Evolutionary conservation across 345 rosid genomes (phyloP).

Genomic region (Pistacia integerrima): DNA sequence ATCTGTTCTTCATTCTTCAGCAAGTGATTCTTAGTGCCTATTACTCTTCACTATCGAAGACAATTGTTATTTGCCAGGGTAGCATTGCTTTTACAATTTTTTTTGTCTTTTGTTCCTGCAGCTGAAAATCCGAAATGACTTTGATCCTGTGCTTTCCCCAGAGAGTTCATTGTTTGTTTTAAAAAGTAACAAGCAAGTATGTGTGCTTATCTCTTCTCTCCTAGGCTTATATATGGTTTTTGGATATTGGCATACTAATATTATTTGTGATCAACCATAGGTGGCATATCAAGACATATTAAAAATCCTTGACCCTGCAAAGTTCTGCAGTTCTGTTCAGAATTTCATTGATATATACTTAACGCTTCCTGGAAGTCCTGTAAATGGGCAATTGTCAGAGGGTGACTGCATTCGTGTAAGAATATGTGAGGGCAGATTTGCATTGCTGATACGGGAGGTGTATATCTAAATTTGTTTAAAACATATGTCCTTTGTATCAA

Average conservation of each 20-base stretch:
- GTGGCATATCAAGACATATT: slow-evolving; percentile 85
- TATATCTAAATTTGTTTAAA: slow-evolving; percentile 25
- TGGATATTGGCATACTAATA: slow-evolving; percentile 19
- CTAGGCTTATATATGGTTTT: background rate
- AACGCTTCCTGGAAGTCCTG: slow-evolving; percentile 84
- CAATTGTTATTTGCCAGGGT: slow-evolving; percentile 5
- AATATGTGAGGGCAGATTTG: slow-evolving; percentile 99
- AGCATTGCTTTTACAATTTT: slow-evolving; percentile 15
- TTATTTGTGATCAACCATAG: slow-evolving; percentile 39
- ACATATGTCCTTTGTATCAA: slow-evolving; percentile 4
- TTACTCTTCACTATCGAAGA: slow-evolving; percentile 5
- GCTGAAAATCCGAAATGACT: slow-evolving; percentile 99
- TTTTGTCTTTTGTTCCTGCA: slow-evolving; percentile 34
- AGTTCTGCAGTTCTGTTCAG: slow-evolving; percentile 91
- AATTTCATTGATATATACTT: slow-evolving; percentile 90
- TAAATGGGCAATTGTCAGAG: slow-evolving; percentile 83
- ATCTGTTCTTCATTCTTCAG: background rate
- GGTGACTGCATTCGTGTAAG: slow-evolving; percentile 96
- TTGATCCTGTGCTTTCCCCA: slow-evolving; percentile 99
- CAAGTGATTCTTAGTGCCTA: slow-evolving; percentile 2
- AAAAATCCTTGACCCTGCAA: slow-evolving; percentile 77
- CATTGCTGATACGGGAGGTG: slow-evolving; percentile 95
- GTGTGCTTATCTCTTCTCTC: slow-evolving; percentile 19
- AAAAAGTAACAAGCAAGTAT: slow-evolving; percentile 94
- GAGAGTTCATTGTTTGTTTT: slow-evolving; percentile 97